phyloP scores from a whole-genome alignment of 306 rosid genomes.

The Cercis canadensis region DNA sequence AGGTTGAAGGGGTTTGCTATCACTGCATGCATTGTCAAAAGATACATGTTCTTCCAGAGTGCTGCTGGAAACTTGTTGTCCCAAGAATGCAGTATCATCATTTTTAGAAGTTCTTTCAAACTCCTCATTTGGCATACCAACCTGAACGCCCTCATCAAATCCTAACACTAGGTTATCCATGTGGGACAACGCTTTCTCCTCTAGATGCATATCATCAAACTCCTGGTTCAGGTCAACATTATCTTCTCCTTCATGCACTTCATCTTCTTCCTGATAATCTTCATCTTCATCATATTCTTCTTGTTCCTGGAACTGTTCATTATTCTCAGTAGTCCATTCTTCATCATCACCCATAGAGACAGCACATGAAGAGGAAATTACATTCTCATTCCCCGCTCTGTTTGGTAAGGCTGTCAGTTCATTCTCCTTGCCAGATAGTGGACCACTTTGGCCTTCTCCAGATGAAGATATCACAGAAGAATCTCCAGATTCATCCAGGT shows the following conservation, averaged over 20 bases:
- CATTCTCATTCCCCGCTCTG: conserved; percentile 54
- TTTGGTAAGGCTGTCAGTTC: conserved; percentile 47
- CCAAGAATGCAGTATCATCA: conserved; percentile 51
- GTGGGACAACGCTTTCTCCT: conserved; percentile 73
- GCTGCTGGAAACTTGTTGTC: conserved; percentile 49
- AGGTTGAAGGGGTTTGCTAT: conserved; percentile 53
- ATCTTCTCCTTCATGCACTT: conserved; percentile 86
- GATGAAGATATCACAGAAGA: conserved; percentile 61
- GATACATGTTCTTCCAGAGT: conserved; percentile 53
- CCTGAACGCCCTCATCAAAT: conserved; percentile 95
- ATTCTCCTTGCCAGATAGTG: conserved; percentile 50
- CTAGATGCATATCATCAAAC: conserved; percentile 68
- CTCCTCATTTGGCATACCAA: conserved; percentile 89
- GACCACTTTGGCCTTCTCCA: conserved; percentile 52
- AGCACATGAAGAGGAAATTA: conserved; percentile 46
- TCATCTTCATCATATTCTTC: conserved; percentile 98
- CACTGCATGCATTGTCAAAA: conserved; percentile 51
- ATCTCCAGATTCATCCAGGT: conserved; percentile 79
- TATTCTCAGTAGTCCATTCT: conserved; percentile 83
- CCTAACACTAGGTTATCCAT: conserved; percentile 86
- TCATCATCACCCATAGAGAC: conserved; percentile 77
- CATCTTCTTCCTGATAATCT: conserved; percentile 92
- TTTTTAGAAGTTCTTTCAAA: conserved; percentile 62
- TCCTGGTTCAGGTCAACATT: conserved; percentile 61
- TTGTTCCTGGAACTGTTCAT: conserved; percentile 84